Conservation (phyloP, 1,284 basidiomycete species). For the Coniferiporia sulphurascens region DNA sequence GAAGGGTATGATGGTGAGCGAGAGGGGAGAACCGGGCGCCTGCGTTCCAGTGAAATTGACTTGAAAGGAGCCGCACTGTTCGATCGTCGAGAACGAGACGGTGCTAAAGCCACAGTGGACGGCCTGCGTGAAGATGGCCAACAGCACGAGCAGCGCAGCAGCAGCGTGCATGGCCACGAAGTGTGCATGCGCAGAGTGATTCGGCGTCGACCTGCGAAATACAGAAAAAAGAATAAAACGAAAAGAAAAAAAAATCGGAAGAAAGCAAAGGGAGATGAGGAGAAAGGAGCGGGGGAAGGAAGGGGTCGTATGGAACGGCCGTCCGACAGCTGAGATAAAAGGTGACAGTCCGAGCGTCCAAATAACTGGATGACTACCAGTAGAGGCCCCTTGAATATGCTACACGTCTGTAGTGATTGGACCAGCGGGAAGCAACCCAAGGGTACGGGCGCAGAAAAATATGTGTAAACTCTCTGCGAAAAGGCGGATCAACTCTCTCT, state of each 20-base stretch:
- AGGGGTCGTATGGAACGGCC: neutral
- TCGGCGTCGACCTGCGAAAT: conserved; percentile 5
- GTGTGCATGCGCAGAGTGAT: conserved; percentile 3
- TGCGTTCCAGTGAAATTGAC: conserved; percentile 35
- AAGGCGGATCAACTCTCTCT: conserved; percentile 10
- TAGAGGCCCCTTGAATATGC: neutral
- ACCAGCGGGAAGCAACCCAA: neutral
- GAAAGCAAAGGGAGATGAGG: neutral
- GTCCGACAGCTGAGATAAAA: neutral
- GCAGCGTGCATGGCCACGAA: conserved; percentile 30
- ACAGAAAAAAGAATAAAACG: neutral
- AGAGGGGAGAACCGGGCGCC: conserved; percentile 37
- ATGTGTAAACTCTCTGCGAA: neutral
- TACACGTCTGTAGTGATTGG: neutral
- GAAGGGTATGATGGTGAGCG: conserved; percentile 51
- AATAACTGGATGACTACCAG: conserved; percentile 2
- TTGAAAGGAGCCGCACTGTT: conserved; percentile 50
- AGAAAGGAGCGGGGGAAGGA: neutral
- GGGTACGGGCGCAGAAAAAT: neutral
- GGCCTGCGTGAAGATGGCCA: conserved; percentile 43
- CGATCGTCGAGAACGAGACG: conserved; percentile 45
- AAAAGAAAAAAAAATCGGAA: neutral
- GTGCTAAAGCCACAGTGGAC: conserved; percentile 37
- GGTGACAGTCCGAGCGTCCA: neutral
- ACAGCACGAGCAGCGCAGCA: conserved; percentile 33